These are phyloP conservation scores for Citrus reticulata DNA, from an alignment of 345 rosid genomes.

Conservation along the genomic window DNA sequence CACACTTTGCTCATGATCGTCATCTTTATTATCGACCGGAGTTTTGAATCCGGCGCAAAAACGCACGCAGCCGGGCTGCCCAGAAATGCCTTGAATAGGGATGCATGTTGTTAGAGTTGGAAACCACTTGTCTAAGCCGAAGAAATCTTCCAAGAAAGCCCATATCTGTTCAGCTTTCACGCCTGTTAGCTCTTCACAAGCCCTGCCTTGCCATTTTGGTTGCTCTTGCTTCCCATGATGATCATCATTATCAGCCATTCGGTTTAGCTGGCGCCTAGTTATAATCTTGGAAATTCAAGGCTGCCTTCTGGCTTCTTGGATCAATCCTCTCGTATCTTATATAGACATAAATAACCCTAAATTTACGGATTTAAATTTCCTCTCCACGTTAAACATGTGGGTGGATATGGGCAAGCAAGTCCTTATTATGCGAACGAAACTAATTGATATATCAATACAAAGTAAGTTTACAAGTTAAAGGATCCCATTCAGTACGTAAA, in stretches of 20 bases:
- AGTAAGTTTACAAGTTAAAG: too few species aligned
- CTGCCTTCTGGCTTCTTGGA: too few species aligned
- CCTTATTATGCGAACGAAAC: too few species aligned
- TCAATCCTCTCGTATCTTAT: too few species aligned
- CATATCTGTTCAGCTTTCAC: slow-evolving; percentile 39
- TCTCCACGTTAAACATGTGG: too few species aligned
- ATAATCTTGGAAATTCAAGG: too few species aligned
- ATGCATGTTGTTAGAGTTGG: slow-evolving; percentile 44
- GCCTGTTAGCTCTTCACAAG: slow-evolving; percentile 20
- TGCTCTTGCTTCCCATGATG: neutral
- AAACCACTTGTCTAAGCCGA: slow-evolving; percentile 46
- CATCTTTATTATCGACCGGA: slow-evolving; percentile 16
- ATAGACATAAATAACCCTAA: too few species aligned
- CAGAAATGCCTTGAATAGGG: slow-evolving; percentile 31
- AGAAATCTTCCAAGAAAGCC: slow-evolving; percentile 49
- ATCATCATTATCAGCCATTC: neutral
- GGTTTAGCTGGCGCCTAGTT: too few species aligned
- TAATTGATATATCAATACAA: too few species aligned
- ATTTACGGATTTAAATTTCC: too few species aligned
- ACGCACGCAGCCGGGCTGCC: slow-evolving; percentile 49
- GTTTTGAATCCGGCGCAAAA: slow-evolving; percentile 52
- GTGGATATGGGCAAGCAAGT: too few species aligned
- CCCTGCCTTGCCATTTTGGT: slow-evolving; percentile 45
- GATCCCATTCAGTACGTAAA: too few species aligned
- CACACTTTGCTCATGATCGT: neutral